Conservation (phyloP, 495 filamentous ascomycete species). For the Lasiosphaeriaceae sp. region DNA sequence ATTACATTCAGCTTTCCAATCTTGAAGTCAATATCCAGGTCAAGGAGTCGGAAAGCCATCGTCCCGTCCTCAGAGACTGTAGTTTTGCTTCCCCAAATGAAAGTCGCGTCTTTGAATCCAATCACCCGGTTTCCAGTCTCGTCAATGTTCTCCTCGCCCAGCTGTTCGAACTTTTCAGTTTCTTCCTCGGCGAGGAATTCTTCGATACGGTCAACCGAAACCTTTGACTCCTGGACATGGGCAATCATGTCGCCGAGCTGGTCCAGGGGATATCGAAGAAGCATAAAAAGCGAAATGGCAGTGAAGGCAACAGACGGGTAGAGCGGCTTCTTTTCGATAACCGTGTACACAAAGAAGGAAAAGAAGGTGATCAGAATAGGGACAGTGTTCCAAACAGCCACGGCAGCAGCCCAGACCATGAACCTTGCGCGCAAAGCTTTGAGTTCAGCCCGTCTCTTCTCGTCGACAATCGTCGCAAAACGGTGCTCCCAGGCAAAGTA, state of each 20-base stretch:
- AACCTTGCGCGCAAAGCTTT: constrained; percentile 75
- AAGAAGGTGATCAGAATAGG: constrained; percentile 94
- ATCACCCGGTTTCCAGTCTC: constrained; percentile 62
- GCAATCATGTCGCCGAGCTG: constrained; percentile 99
- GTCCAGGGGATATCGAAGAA: constrained; percentile 92
- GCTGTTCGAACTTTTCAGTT: constrained; percentile 91
- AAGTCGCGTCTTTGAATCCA: constrained; percentile 77
- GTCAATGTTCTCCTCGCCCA: constrained; percentile 59
- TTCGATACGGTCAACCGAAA: constrained; percentile 94
- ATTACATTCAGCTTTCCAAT: constrained; percentile 84
- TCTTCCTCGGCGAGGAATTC: constrained; percentile 93
- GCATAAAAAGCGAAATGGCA: constrained; percentile 88
- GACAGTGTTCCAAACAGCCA: constrained; percentile 94
- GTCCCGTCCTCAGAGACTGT: constrained; percentile 54
- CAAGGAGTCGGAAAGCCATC: constrained; percentile 75
- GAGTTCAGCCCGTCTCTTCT: constrained; percentile 79
- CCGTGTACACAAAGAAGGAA: constrained; percentile 89
- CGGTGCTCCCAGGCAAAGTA: constrained; percentile 98
- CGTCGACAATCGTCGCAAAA: constrained; percentile 80
- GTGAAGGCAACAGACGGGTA: constrained; percentile 95
- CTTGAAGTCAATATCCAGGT: constrained; percentile 72
- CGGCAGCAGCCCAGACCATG: constrained; percentile 85
- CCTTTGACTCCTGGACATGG: constrained; percentile 95
- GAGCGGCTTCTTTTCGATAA: constrained; percentile 83
- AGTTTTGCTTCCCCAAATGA: constrained; percentile 82